phyloP scores from a whole-genome alignment of 495 filamentous ascomycete genomes.

The Thermothielavioides terrestris region DNA sequence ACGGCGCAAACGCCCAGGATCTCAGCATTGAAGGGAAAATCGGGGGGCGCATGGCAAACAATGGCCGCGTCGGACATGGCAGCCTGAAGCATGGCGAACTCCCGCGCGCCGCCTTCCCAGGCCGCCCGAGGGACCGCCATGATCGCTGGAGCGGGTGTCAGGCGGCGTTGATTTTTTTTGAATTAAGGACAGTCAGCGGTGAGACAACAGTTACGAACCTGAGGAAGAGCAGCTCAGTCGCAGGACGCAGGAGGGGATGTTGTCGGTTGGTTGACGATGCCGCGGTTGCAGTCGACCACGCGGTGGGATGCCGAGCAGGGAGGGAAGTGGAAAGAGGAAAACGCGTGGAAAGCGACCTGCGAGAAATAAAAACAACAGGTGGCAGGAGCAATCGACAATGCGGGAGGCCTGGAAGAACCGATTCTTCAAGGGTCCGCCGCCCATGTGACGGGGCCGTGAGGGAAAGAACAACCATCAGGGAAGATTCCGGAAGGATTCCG shows the following conservation, averaged over 20 bases:
- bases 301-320: not conserved
- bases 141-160: not conserved
- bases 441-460: too few relatives aligned
- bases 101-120: not conserved
- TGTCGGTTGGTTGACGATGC: too few relatives aligned
- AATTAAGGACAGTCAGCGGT: not conserved
- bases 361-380: not conserved
- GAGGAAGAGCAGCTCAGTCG: not conserved
- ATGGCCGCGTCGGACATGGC: constrained; percentile 11
- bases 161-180: not conserved
- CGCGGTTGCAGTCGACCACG: too few relatives aligned
- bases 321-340: not conserved
- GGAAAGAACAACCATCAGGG: too few relatives aligned
- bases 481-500: too few relatives aligned
- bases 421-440: too few relatives aligned
- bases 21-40: constrained; percentile 17
- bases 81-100: not conserved
- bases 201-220: not conserved
- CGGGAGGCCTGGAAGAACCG: too few relatives aligned
- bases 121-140: not conserved
- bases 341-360: not conserved
- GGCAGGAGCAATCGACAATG: too few relatives aligned
- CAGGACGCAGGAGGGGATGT: too few relatives aligned
- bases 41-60: constrained; percentile 20
- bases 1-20: constrained; percentile 30